Percentiles rank a stretch among this genome's conserved stretches.
Conservation (phyloP, 805 yeast species). For the Sugiyamaella floridensis region DNA sequence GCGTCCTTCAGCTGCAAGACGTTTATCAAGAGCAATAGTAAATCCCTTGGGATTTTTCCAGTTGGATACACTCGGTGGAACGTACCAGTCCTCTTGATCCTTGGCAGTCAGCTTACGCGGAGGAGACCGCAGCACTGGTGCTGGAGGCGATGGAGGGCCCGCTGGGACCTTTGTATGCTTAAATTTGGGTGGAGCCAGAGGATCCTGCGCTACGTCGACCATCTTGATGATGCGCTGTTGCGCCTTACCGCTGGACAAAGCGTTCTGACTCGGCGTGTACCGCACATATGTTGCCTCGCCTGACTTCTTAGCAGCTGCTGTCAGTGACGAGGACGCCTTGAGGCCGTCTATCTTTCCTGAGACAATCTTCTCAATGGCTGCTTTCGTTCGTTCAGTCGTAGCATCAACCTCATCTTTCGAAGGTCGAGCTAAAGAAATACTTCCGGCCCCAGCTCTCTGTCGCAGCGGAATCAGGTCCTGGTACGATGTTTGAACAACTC, state of each 20-base stretch:
- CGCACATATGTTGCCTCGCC: slow-evolving; percentile 39
- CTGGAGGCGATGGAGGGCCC: slow-evolving; percentile 63
- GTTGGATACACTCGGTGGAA: slow-evolving; percentile 86
- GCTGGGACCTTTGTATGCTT: slow-evolving; percentile 67
- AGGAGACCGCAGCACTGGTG: slow-evolving; percentile 50
- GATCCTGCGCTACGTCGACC: slow-evolving; percentile 66
- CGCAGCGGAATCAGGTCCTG: slow-evolving; percentile 58
- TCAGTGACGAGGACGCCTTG: slow-evolving; percentile 20
- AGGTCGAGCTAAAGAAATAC: slow-evolving; percentile 39
- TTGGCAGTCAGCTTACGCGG: slow-evolving; percentile 52
- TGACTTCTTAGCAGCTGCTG: slow-evolving; percentile 19
- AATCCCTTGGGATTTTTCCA: slow-evolving; percentile 95
- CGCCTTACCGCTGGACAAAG: slow-evolving; percentile 17
- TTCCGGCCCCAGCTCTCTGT: slow-evolving; percentile 35
- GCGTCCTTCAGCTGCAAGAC: slow-evolving; percentile 51
- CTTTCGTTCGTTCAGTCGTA: slow-evolving; percentile 50
- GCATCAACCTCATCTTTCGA: slow-evolving; percentile 39
- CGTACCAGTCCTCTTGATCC: slow-evolving; percentile 74
- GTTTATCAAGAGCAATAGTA: slow-evolving; percentile 70
- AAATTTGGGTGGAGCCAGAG: slow-evolving; percentile 76
- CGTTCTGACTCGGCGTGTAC: slow-evolving; percentile 36
- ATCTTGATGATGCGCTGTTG: slow-evolving; percentile 52
- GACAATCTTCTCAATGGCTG: slow-evolving; percentile 47
- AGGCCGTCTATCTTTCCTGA: slow-evolving; percentile 36
- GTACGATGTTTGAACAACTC: slow-evolving; percentile 41